phyloP scores from a whole-genome alignment of 805 yeast genomes.

The Monosporozyma unispora region DNA sequence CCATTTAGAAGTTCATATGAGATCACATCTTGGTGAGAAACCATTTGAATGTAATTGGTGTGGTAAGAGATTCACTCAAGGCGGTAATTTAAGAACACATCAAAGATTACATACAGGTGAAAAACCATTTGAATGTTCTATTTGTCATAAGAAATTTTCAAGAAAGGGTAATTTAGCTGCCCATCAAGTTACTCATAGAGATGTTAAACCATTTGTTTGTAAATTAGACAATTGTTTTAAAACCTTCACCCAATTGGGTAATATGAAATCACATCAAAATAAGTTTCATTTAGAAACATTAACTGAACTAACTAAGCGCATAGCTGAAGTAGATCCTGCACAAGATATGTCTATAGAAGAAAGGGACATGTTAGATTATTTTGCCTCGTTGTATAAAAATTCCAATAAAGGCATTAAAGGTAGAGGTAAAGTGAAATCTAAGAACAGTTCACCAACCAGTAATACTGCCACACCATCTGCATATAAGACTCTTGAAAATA shows the following conservation, averaged over 20 bases:
- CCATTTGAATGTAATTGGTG: slow-evolving; percentile 77
- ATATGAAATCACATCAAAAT: slow-evolving; percentile 89
- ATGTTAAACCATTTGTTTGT: slow-evolving; percentile 70
- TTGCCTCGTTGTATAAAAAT: slow-evolving; percentile 74
- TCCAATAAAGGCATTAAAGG: slow-evolving; percentile 63
- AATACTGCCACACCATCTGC: background rate
- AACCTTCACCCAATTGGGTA: slow-evolving; percentile 85
- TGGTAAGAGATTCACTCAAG: slow-evolving; percentile 77
- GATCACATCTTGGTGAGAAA: slow-evolving; percentile 80
- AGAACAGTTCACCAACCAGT: background rate
- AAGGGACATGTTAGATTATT: slow-evolving; percentile 61
- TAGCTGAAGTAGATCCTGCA: slow-evolving; percentile 53
- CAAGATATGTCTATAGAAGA: slow-evolving; percentile 50
- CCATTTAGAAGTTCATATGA: slow-evolving; percentile 79
- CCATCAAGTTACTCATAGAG: slow-evolving; percentile 73
- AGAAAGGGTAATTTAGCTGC: slow-evolving; percentile 90
- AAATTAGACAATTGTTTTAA: slow-evolving; percentile 73
- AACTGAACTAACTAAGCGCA: slow-evolving; percentile 51
- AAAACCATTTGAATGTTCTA: slow-evolving; percentile 73
- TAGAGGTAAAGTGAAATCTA: slow-evolving; percentile 5
- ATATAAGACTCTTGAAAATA: background rate
- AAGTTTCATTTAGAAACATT: slow-evolving; percentile 71
- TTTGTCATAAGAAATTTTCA: slow-evolving; percentile 71
- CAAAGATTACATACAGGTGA: slow-evolving; percentile 84
- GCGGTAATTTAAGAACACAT: slow-evolving; percentile 84